phyloP scores from a whole-genome alignment of 2,329 filamentous ascomycete species.

The Penicillium crustosum region DNA sequence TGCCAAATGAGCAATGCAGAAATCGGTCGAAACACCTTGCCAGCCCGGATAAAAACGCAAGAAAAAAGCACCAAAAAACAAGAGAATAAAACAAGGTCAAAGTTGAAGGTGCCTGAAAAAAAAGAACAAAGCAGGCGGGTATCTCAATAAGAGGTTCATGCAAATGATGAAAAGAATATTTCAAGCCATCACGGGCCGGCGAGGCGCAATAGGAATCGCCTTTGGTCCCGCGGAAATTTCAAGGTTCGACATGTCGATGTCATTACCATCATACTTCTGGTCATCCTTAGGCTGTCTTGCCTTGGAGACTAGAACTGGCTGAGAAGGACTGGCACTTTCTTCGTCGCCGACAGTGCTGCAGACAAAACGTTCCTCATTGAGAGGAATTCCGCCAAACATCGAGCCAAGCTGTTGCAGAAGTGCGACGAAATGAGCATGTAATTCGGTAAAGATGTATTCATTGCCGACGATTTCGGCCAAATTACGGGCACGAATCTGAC shows the following conservation, averaged over 20 bases:
- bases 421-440: conserved; percentile 56
- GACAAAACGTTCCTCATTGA: conserved; percentile 45
- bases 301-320: conserved; percentile 26
- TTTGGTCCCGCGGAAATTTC: conserved; percentile 38
- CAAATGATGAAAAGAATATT: conserved; percentile 11
- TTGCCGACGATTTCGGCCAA: conserved; percentile 60
- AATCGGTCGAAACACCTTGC: conserved; percentile 6
- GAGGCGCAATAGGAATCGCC: conserved; percentile 40
- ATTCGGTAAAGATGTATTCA: conserved; percentile 58
- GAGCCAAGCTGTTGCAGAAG: conserved; percentile 49
- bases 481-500: conserved; percentile 56
- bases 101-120: conserved; percentile 17
- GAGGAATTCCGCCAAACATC: conserved; percentile 47
- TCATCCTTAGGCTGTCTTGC: conserved; percentile 21
- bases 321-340: conserved; percentile 23
- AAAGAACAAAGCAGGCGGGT: conserved; percentile 16
- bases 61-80: conserved; percentile 7
- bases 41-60: conserved; percentile 4
- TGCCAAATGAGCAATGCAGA: conserved; percentile 9
- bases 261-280: conserved; percentile 29
- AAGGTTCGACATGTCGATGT: conserved; percentile 36
- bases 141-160: conserved; percentile 15
- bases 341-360: conserved; percentile 41
- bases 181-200: conserved; percentile 40
- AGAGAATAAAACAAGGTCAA: conserved; percentile 8